A percentile compares a stretch with the other conserved stretches of the same genome.
These are phyloP conservation scores for Graphium sp. DNA, from an alignment of 2,329 filamentous ascomycete genomes.

Conservation along the genomic window DNA sequence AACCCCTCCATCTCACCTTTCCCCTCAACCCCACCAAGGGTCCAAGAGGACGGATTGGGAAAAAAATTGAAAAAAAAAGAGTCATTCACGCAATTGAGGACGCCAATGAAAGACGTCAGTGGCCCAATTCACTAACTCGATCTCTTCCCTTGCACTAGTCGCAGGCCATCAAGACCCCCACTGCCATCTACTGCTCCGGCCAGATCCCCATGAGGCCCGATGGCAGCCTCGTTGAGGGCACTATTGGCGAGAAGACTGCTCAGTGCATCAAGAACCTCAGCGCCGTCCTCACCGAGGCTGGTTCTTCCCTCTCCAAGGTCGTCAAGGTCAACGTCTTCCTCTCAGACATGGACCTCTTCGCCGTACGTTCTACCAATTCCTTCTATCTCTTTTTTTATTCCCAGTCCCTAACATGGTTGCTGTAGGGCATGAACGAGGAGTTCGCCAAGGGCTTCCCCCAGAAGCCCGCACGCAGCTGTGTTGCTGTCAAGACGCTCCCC, in stretches of 20 bases:
- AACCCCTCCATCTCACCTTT: neutral
- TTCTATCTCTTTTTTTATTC: neutral
- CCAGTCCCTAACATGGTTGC: neutral
- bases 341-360: conserved; percentile 80
- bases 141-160: conserved; percentile 22
- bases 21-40: neutral
- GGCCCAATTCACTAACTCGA: conserved; percentile 6
- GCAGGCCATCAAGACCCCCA: conserved; percentile 49
- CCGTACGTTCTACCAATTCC: conserved; percentile 19
- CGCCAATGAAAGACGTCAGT: too few relatives aligned
- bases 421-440: conserved; percentile 60
- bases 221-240: conserved; percentile 38
- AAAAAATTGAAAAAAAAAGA: too few relatives aligned
- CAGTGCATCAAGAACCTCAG: conserved; percentile 61
- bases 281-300: conserved; percentile 68
- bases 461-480: conserved; percentile 78
- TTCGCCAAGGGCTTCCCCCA: conserved; percentile 72
- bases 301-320: conserved; percentile 60
- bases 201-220: conserved; percentile 53
- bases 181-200: conserved; percentile 50
- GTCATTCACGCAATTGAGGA: too few relatives aligned
- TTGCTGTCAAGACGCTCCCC: conserved; percentile 77
- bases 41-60: conserved; percentile 1
- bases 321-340: conserved; percentile 91
- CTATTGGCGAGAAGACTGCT: conserved; percentile 45